phyloP scores from a whole-genome alignment of 176 grass and related monocot species.

The Triticum dicoccoides region DNA sequence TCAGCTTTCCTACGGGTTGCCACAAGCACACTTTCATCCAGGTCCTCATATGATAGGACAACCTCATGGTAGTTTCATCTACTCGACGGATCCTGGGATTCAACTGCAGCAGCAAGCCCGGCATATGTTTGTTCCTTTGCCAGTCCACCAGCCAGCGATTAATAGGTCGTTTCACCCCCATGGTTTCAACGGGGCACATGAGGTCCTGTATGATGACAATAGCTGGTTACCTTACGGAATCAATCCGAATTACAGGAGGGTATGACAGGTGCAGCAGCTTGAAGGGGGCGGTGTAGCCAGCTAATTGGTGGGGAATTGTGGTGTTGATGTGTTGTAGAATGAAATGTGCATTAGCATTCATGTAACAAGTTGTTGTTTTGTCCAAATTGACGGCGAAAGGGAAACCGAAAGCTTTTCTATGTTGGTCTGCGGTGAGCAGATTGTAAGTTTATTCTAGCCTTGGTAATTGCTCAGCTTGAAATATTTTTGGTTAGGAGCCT shows the following conservation, averaged over 20 bases:
- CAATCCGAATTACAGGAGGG: constrained; percentile 10
- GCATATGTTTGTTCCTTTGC: constrained; percentile 19
- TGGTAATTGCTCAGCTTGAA: not conserved
- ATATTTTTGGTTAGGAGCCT: not conserved
- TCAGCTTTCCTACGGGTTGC: constrained; percentile 11
- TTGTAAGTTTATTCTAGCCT: not conserved
- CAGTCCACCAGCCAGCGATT: not conserved
- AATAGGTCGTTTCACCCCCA: constrained; percentile 8
- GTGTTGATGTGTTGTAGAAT: constrained; percentile 9
- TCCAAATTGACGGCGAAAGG: not conserved
- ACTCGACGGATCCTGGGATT: constrained; percentile 8
- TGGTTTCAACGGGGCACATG: constrained; percentile 10
- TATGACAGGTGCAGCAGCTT: constrained; percentile 4
- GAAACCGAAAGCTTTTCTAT: not conserved
- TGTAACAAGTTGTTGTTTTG: not conserved
- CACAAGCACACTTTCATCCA: constrained; percentile 14
- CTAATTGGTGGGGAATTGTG: not conserved
- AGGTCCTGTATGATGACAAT: not conserved
- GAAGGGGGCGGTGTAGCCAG: not conserved
- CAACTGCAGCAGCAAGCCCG: constrained; percentile 28
- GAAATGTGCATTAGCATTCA: not conserved
- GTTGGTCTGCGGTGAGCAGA: not conserved
- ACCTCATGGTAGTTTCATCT: constrained; percentile 21
- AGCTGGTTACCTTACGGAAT: constrained; percentile 20
- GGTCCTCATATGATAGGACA: constrained; percentile 23